Evolutionary conservation across 2,329 filamentous ascomycete genomes (phyloP).

Genomic region (Hypoxylon sp.): DNA sequence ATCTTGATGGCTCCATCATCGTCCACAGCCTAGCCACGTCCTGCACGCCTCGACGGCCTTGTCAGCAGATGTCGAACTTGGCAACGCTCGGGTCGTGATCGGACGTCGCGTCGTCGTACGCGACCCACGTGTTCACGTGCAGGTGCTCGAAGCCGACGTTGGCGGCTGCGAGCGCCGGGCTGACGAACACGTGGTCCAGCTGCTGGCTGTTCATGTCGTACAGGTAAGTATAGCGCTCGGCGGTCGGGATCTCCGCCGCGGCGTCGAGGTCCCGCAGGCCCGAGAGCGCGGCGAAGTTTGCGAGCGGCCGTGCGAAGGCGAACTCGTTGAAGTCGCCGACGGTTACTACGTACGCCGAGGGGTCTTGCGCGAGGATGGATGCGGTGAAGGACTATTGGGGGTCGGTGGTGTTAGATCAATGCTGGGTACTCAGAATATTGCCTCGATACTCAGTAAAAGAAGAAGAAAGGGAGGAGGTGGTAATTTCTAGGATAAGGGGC

Average conservation of each 20-base stretch:
- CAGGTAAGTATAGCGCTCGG: constrained; percentile 77
- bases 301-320: constrained; percentile 69
- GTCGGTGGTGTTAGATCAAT: constrained; percentile 32
- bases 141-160: constrained; percentile 70
- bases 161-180: constrained; percentile 59
- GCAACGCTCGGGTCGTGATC: constrained; percentile 79
- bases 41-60: too few species aligned
- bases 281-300: constrained; percentile 64
- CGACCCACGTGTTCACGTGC: constrained; percentile 77
- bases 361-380: constrained; percentile 67
- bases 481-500: not conserved
- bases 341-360: constrained; percentile 67
- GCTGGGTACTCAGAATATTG: too few species aligned
- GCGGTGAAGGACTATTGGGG: constrained; percentile 62
- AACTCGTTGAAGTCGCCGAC: constrained; percentile 82
- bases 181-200: constrained; percentile 77
- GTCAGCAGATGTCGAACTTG: constrained; percentile 67
- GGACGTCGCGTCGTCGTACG: constrained; percentile 65
- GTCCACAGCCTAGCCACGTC: too few species aligned
- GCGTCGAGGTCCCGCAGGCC: constrained; percentile 72
- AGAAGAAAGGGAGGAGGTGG: not conserved
- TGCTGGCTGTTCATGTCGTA: constrained; percentile 77
- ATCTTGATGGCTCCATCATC: too few species aligned
- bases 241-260: constrained; percentile 61
- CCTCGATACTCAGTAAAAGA: not conserved